Evolutionary conservation across 2,329 filamentous ascomycete genomes (phyloP).

Genomic region (Colletotrichum horii): DNA sequence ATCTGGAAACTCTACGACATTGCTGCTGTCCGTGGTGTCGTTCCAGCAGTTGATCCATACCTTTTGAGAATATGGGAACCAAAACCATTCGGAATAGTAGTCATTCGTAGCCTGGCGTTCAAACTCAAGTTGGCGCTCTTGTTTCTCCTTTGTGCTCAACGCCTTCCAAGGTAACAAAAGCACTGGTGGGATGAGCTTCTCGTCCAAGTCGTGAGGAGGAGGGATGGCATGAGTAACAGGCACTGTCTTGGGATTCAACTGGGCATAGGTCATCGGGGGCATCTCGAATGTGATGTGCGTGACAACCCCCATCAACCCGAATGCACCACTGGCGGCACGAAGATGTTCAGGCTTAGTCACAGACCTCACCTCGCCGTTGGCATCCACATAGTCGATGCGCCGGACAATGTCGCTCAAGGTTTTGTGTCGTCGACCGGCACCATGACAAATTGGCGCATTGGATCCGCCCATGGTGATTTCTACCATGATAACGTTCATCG

Average conservation of each 20-base stretch:
- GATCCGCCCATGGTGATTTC: slow-evolving; percentile 53
- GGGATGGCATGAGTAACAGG: slow-evolving; percentile 47
- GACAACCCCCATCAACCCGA: slow-evolving; percentile 52
- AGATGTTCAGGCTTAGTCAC: slow-evolving; percentile 43
- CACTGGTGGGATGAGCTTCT: slow-evolving; percentile 37
- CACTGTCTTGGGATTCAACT: slow-evolving; percentile 48
- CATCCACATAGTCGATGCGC: slow-evolving; percentile 52
- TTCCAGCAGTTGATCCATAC: slow-evolving; percentile 34
- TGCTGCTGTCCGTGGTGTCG: slow-evolving; percentile 32
- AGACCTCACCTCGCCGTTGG: slow-evolving; percentile 43
- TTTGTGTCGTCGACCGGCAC: slow-evolving; percentile 46
- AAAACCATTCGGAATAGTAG: slow-evolving; percentile 56
- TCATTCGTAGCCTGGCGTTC: slow-evolving; percentile 40
- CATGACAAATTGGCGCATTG: slow-evolving; percentile 52
- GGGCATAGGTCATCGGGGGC: slow-evolving; percentile 50
- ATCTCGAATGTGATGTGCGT: slow-evolving; percentile 54
- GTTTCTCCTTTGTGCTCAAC: slow-evolving; percentile 35
- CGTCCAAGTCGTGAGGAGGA: slow-evolving; percentile 34
- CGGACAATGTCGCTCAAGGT: slow-evolving; percentile 48
- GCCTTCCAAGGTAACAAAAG: slow-evolving; percentile 34
- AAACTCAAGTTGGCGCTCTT: slow-evolving; percentile 39
- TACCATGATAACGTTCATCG: slow-evolving; percentile 51
- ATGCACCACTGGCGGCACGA: slow-evolving; percentile 47
- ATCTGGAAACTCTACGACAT: slow-evolving; percentile 41
- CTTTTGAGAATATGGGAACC: slow-evolving; percentile 51